Conservation (phyloP, 2,329 filamentous ascomycete species). For the Epichloe sylvatica region DNA sequence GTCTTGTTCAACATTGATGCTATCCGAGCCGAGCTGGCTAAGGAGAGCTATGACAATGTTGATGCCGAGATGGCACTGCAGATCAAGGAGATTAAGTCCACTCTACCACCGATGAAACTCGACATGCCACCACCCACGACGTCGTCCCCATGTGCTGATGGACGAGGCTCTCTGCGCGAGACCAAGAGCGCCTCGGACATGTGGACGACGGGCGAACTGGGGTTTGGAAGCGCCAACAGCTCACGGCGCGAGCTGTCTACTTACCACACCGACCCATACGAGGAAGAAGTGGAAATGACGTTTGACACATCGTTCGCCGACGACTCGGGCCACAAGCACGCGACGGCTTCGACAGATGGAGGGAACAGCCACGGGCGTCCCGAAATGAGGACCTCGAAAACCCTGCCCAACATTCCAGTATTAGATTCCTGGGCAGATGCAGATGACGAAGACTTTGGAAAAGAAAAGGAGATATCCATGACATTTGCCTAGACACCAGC, state of each 20-base stretch:
- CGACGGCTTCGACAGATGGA: conserved; percentile 13
- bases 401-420: conserved; percentile 35
- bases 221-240: neutral
- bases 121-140: conserved; percentile 30
- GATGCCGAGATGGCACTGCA: conserved; percentile 37
- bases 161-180: conserved; percentile 22
- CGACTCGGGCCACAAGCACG: conserved; percentile 6
- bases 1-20: conserved; percentile 94
- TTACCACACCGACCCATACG: conserved; percentile 18
- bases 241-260: conserved; percentile 10
- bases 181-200: conserved; percentile 32
- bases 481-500: conserved; percentile 51
- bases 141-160: conserved; percentile 11
- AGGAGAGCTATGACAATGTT: conserved; percentile 39
- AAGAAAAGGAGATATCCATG: conserved; percentile 65
- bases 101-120: conserved; percentile 80
- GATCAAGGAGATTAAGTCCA: conserved; percentile 74
- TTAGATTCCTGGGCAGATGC: conserved; percentile 58
- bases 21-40: conserved; percentile 71
- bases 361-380: conserved; percentile 17
- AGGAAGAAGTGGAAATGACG: conserved; percentile 51
- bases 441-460: conserved; percentile 55
- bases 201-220: conserved; percentile 10
- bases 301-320: conserved; percentile 52
- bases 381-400: conserved; percentile 26